phyloP scores from a whole-genome alignment of 1,139 yeast genomes.

The Magnusiomyces ingens region DNA sequence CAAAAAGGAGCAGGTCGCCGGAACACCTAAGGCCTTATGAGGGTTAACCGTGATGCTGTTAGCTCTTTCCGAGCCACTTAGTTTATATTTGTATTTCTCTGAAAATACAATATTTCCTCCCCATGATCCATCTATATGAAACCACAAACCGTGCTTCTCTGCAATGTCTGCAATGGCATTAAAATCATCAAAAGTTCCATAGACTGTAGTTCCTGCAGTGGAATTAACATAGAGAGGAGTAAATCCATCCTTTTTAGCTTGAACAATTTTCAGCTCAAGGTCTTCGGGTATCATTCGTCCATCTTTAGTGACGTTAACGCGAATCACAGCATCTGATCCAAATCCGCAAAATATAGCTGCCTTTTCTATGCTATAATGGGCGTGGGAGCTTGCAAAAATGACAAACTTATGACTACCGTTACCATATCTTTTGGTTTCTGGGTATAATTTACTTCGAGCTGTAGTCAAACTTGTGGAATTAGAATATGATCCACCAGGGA shows the following conservation, averaged over 20 bases:
- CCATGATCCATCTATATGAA: conserved; percentile 89
- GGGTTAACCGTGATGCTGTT: conserved; percentile 82
- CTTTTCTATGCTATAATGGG: conserved; percentile 78
- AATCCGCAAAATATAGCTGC: conserved; percentile 74
- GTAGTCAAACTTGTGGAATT: conserved; percentile 74
- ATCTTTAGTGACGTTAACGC: conserved; percentile 48
- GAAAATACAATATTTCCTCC: conserved; percentile 82
- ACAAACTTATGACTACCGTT: conserved; percentile 54
- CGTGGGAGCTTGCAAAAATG: conserved; percentile 61
- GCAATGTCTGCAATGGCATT: conserved; percentile 50
- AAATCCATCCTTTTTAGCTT: conserved; percentile 45
- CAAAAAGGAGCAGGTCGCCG: conserved; percentile 77
- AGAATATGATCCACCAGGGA: conserved; percentile 86
- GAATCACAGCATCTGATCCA: conserved; percentile 58
- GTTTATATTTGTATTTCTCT: conserved; percentile 38
- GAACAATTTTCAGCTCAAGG: conserved; percentile 42
- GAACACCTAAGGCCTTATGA: conserved; percentile 87
- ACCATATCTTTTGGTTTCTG: conserved; percentile 64
- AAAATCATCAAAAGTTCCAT: conserved; percentile 75
- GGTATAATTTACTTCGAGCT: conserved; percentile 61
- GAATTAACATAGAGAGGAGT: conserved; percentile 74
- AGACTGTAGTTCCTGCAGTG: conserved; percentile 87
- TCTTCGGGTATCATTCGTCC: conserved; percentile 53
- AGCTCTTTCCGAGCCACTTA: conserved; percentile 59
- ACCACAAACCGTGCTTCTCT: conserved; percentile 52